Percentiles rank a stretch among this genome's conserved stretches.
Evolutionary conservation across 495 filamentous ascomycete genomes (phyloP).

Genomic region (Lophiostoma macrostomum): DNA sequence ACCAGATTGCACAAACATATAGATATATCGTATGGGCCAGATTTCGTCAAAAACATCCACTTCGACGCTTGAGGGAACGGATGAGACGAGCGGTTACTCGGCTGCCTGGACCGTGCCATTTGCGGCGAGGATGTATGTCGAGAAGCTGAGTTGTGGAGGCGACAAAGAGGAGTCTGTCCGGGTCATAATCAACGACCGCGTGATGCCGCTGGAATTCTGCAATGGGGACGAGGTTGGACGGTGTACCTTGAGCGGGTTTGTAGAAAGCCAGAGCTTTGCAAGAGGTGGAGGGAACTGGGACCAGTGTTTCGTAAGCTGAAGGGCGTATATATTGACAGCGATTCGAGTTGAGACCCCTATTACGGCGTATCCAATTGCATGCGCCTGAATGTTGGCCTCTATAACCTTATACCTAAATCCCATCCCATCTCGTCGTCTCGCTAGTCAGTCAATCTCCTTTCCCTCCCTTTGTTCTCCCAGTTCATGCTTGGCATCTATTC

Average conservation of each 20-base stretch:
- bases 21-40: no score
- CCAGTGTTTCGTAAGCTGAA: constrained; percentile 51
- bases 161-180: constrained; percentile 60
- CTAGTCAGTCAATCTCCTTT: no score
- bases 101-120: constrained; percentile 78
- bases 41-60: no score
- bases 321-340: no score
- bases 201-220: constrained; percentile 67
- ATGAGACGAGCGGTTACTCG: constrained; percentile 56
- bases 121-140: constrained; percentile 70
- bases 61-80: no score
- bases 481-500: no score
- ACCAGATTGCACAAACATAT: no score
- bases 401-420: no score
- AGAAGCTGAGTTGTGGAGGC: constrained; percentile 70
- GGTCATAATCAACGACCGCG: constrained; percentile 76
- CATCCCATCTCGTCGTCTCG: no score
- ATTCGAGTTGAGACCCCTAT: background rate
- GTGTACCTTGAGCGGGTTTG: constrained; percentile 63
- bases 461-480: no score
- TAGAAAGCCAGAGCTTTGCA: constrained; percentile 69
- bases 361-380: background rate
- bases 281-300: constrained; percentile 67
- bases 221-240: constrained; percentile 62
- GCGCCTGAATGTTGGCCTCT: no score